Base-by-base conservation (phyloP, 2,329 filamentous ascomycete genomes). In the Myriangium duriaei region DNA sequence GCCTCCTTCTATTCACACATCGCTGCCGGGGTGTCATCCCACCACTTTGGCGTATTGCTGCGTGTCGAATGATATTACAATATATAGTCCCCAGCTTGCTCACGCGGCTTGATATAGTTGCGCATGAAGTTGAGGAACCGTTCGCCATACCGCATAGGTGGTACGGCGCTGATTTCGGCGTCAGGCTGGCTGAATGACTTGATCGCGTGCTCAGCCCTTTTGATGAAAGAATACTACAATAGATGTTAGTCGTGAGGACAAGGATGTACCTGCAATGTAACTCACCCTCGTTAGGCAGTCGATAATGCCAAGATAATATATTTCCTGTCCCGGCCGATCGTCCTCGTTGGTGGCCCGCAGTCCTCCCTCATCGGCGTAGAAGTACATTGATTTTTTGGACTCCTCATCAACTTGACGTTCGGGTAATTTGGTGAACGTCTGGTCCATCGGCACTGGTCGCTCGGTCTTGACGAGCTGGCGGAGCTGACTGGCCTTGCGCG, bases 281-380 rank as follows among this genome's bases (percentile, higher is more conserved):
- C 83, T 75, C 71, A 93, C 86, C 58, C 95, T 85, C 51, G 91
- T 98, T 51, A 98, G 68, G 59, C 91, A 98, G 61, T 98, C 91
- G 58, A 98, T 98, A 51, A 98, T 92, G 24, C 91, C 92, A 5
- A 98, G 74, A 56, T 98, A 98, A 61, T 98, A 98, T 30, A 98
- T 86, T 61, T 94, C 85, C 39, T 95, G 84, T 2, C 81, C 87
- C 1, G 82, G 76, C 11, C 67, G 64, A 45, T 93, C 81, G 59
- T 94, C 78, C 58, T 95, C 86, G 54, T 95, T 86, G 1, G 91
- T 96, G 10, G 91, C 88, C 49, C 79, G 72, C 60, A 95, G 86
- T 3, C 91, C 91, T 34, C 91, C 91, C 54, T 96, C 88, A 49
- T 96, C 88, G 42, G 79, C 76, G 56, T 94, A 95, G 59, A 96